phyloP scores from a whole-genome alignment of 164 flowering plant genomes.

The Brasenia schreberi region DNA sequence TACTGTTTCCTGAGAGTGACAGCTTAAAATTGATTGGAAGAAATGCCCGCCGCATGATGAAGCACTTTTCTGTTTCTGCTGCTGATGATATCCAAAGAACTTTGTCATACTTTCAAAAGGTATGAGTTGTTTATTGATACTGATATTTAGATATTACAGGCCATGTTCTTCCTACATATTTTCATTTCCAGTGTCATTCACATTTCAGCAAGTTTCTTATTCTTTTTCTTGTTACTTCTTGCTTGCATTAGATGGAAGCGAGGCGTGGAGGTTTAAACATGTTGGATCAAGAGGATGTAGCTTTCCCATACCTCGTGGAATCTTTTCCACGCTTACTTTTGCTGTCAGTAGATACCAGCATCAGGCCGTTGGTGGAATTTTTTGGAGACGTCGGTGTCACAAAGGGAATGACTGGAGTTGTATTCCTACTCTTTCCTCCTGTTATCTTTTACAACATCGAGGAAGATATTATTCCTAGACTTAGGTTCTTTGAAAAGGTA shows the following conservation, averaged over 20 bases:
- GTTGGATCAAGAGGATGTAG: constrained; percentile 42
- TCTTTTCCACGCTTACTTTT: constrained; percentile 76
- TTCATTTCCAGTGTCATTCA: not conserved
- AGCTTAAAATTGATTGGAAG: constrained; percentile 26
- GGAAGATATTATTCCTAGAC: constrained; percentile 36
- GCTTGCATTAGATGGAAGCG: constrained; percentile 58
- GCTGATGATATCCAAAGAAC: constrained; percentile 83
- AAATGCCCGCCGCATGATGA: constrained; percentile 77
- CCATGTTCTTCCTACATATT: not conserved
- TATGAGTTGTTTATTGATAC: constrained; percentile 6
- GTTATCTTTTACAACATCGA: constrained; percentile 36
- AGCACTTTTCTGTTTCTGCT: constrained; percentile 43
- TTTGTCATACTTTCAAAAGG: constrained; percentile 87
- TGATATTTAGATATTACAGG: not conserved
- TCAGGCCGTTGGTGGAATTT: constrained; percentile 43
- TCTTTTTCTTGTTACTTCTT: not conserved
- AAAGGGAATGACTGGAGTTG: constrained; percentile 21
- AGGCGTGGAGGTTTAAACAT: constrained; percentile 83
- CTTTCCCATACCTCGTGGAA: constrained; percentile 55
- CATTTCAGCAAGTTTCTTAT: not conserved
- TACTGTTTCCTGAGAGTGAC: constrained; percentile 50
- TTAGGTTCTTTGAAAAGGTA: constrained; percentile 50
- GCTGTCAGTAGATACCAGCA: constrained; percentile 35
- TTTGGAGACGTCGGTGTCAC: constrained; percentile 53
- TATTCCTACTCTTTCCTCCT: constrained; percentile 65